Base-by-base conservation (phyloP, 495 filamentous ascomycete species). In the Neurospora sublineolata region DNA sequence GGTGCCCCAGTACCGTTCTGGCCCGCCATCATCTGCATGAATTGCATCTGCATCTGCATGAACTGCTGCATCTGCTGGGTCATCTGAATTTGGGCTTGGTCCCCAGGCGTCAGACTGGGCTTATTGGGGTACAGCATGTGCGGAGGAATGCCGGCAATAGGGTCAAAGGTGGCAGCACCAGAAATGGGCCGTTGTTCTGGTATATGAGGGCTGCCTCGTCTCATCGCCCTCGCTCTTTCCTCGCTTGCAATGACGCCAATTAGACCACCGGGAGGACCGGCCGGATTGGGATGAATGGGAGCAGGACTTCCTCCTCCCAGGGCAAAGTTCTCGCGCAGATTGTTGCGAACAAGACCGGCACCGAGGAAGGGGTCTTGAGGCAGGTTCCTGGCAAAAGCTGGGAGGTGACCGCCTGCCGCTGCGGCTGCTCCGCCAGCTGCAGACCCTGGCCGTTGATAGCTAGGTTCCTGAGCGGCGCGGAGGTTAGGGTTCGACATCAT, bases 21-120 rank as follows among this genome's bases (percentile, higher is more conserved):
- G 60, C 79, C 79, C 16, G 84, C 82, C 86, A 91, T 89, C 86
- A 94, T 90, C 71, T 93, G 90, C 89, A 94, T 93, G 84, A 93
- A 91, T 71, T 95, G 91, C 90, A 97, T 94, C 78, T 96, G 93
- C 90, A 96, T 93, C 76, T 93, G 90, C 90, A 95, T 93, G 83
- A 94, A 94, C 75, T 90, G 88, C 33, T 87, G 85, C 93, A 97
- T 96, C 77, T 96, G 92, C 75, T 94, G 91, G 36, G 89, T 89
- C 83, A 97, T 90, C 76, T 97, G 90, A 64, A 94, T 85, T 73
- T 93, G 91, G 20, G 90, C 90, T 75, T 92, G 91, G 74, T 94
- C 92, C 5, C 87, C 88, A 23, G 91, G 84, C 36, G 85, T 84
- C 37, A 89, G 79, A 39, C 37, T 74, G 58, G 75, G 77, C 77